phyloP scores from a whole-genome alignment of 2,329 filamentous ascomycete genomes.

The Tetracladium maxilliforme region DNA sequence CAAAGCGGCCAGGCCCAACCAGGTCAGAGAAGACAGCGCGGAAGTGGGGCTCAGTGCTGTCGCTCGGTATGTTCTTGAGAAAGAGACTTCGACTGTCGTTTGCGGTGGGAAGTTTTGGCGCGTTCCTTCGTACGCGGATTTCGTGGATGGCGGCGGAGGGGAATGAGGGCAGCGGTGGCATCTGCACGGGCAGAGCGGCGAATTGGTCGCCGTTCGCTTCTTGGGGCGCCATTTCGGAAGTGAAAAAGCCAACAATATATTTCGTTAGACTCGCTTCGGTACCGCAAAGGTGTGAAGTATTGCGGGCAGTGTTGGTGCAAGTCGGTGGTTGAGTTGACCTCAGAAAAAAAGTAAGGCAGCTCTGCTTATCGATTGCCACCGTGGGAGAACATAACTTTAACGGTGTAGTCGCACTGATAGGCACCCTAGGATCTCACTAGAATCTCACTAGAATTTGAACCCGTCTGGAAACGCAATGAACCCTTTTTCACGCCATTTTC shows the following conservation, averaged over 20 bases:
- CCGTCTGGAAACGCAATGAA: no score
- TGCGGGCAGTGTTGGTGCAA: no score
- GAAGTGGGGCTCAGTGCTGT: slow-evolving; percentile 66
- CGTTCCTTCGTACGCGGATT: slow-evolving; percentile 73
- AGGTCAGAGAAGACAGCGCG: slow-evolving; percentile 61
- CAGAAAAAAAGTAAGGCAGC: no score
- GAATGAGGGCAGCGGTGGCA: slow-evolving; percentile 4
- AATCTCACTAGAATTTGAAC: no score
- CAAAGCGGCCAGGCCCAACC: slow-evolving; percentile 65
- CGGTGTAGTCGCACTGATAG: no score
- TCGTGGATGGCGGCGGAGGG: slow-evolving; percentile 53
- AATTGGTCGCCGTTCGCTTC: slow-evolving; percentile 9
- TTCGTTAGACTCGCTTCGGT: no score
- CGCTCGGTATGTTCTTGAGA: slow-evolving; percentile 76
- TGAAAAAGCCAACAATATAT: slow-evolving; percentile 3
- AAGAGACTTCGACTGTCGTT: slow-evolving; percentile 73
- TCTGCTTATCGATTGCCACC: no score
- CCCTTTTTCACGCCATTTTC: no score
- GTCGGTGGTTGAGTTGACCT: no score
- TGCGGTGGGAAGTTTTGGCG: slow-evolving; percentile 60
- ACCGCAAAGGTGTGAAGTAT: no score
- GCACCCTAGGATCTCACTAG: no score
- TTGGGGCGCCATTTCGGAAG: not conserved
- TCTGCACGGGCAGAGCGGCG: slow-evolving; percentile 10
- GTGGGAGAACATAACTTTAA: no score